Base-by-base conservation (phyloP, 306 rosid species). In the Prinsepia uniflora region DNA sequence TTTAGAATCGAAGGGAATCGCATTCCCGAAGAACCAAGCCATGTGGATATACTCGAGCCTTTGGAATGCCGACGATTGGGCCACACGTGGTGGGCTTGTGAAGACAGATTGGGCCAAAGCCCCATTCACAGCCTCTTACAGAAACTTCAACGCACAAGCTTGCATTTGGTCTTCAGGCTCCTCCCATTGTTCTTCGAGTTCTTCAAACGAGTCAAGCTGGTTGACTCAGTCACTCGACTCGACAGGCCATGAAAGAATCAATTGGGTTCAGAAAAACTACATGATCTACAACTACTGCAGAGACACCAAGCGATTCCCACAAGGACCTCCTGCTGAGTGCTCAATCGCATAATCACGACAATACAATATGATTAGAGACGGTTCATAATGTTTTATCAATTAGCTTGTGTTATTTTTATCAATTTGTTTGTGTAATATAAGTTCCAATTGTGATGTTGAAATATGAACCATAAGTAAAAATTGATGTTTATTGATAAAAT, bases 1-100 rank as follows among this genome's bases (percentile, higher is more conserved):
- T 17, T 59, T 80, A 6, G 94, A 80, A 76, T 78, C 90, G 61
- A 85, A 63, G 56, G 90, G 90, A 4, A 39, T 88, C 39, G 54
- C 81, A 3, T 86, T 81, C 59, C 88, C 88, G 0, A 84, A 78
- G 54, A 74, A 52, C 39, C 94, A 88, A 74, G 80, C 90, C 10
- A 86, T 85, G 94, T 60, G 77, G 76, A 30, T 88, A 82, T 79
- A 72, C 69, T 84, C 88, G 6, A 88, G 88, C 63, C 82, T 88
- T 0, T 88, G 88, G 88, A 59, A 88, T 12, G 90, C 88, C 0
- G 88, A 85, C 20, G 72, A 85, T 49, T 87, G 90, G 92, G 92
- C 88, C 24, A 87, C 92, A 61, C 83, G 88, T 13, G 92, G 92
- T 10, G 92, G 92, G 10, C 75, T 74, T 6, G 90, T 83, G 67